These are phyloP conservation scores for Yamadazyma taylorii DNA, from an alignment of 1,139 yeast genomes.

Conservation along the genomic window DNA sequence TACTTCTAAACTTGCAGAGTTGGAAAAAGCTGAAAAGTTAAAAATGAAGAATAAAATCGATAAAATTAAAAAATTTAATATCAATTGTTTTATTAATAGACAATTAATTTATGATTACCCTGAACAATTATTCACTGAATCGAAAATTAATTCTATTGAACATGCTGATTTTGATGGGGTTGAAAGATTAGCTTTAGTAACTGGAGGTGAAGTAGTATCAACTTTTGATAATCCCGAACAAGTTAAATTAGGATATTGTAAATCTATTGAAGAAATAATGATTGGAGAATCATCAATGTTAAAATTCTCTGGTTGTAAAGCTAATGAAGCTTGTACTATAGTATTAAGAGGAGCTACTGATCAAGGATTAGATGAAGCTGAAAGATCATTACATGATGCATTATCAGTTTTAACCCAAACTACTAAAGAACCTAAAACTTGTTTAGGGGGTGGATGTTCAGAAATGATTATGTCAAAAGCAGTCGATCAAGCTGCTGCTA, in stretches of 20 bases:
- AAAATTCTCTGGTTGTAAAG: slow-evolving; percentile 91
- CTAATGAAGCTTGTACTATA: slow-evolving; percentile 95
- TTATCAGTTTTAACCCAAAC: slow-evolving; percentile 94
- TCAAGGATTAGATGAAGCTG: slow-evolving; percentile 94
- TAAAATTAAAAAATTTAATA: slow-evolving; percentile 78
- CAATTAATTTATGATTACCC: slow-evolving; percentile 98
- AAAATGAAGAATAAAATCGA: slow-evolving; percentile 91
- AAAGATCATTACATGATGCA: slow-evolving; percentile 96
- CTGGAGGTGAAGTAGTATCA: slow-evolving; percentile 98
- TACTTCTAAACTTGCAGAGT: slow-evolving; percentile 89
- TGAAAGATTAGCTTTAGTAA: slow-evolving; percentile 91
- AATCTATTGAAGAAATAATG: slow-evolving; percentile 82
- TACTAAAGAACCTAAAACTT: slow-evolving; percentile 90
- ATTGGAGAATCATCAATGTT: slow-evolving; percentile 89
- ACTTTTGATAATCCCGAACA: slow-evolving; percentile 91
- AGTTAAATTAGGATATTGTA: slow-evolving; percentile 87
- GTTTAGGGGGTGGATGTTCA: slow-evolving; percentile 96
- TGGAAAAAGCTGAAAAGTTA: slow-evolving; percentile 92
- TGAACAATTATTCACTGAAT: slow-evolving; percentile 88
- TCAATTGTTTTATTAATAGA: slow-evolving; percentile 90
- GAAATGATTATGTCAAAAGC: slow-evolving; percentile 99
- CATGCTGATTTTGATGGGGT: slow-evolving; percentile 99
- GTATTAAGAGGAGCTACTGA: slow-evolving; percentile 97
- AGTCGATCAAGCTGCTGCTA: slow-evolving; percentile 92
- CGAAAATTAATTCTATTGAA: slow-evolving; percentile 87